phyloP scores from a whole-genome alignment of 805 yeast genomes.

The Ogataea minuta region DNA sequence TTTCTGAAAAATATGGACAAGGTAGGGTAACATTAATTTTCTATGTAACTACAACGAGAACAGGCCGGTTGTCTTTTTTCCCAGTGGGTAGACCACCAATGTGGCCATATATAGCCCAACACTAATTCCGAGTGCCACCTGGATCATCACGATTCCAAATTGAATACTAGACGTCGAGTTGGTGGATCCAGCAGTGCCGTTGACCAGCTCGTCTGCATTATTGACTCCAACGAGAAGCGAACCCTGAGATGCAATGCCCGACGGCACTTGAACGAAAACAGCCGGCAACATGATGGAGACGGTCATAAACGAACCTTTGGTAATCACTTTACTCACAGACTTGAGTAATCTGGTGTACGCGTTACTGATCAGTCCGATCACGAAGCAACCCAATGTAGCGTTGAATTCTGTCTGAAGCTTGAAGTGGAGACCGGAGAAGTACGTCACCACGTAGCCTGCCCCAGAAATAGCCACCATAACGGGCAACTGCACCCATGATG shows the following conservation, averaged over 20 bases:
- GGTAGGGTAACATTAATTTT: constrained; percentile 8
- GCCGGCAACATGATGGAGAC: constrained; percentile 96
- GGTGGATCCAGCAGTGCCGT: constrained; percentile 11
- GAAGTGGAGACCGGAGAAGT: constrained; percentile 74
- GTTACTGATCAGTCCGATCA: constrained; percentile 85
- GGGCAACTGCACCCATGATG: constrained; percentile 77
- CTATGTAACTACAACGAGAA: constrained; percentile 57
- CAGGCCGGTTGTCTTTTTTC: constrained; percentile 83
- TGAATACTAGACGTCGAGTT: constrained; percentile 35
- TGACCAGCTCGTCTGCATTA: constrained; percentile 66
- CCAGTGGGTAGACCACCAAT: constrained; percentile 85
- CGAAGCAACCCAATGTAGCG: constrained; percentile 86
- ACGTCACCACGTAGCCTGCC: constrained; percentile 78
- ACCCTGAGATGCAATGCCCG: constrained; percentile 90
- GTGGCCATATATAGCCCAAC: constrained; percentile 93
- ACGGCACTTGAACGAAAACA: constrained; percentile 90
- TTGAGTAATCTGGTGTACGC: constrained; percentile 82
- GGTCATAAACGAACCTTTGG: constrained; percentile 51
- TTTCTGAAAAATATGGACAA: constrained; percentile 4
- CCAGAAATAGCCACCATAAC: constrained; percentile 77
- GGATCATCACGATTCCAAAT: constrained; percentile 85
- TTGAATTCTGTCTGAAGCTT: constrained; percentile 67
- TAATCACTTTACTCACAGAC: constrained; percentile 43
- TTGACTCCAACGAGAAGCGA: constrained; percentile 76
- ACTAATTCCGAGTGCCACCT: constrained; percentile 89